Base-by-base conservation (phyloP, 2,329 filamentous ascomycete species). In the Coniella vitis region DNA sequence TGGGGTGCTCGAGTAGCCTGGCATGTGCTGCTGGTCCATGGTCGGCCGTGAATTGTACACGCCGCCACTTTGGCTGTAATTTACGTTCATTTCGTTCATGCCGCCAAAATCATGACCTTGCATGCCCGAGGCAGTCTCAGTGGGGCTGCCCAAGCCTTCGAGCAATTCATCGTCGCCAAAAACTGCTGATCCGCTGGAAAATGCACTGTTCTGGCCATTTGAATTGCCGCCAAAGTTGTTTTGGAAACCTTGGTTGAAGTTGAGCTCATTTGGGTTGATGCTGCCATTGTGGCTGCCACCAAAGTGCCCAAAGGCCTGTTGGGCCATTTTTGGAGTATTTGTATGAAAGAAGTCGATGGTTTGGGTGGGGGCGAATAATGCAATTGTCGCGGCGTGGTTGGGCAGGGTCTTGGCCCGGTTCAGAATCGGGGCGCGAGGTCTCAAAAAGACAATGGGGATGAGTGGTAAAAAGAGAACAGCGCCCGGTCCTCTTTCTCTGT, bases 151-250 rank as follows among this genome's bases (percentile, higher is more conserved):
- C 8, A 91, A 74, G 32, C 79, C 79, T 56, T 95, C 90, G 40
- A 91, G 76, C 40, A 97, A 74, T 63, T 96, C 91, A 55, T 96
- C 91, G 56, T 95, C 91, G 54, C 81, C 84, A 56, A 95, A 90
- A 36, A 85, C 78, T 10, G 87, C 86, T 53, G 84, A 86, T 51
- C 85, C 86, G 57, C 83, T 83, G 39, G 85, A 84, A 70, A 90
- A 95, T 64, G 79, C 84, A 50, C 81, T 83, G 29, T 78, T 75
- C 56, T 83, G 73, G 61, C 78, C 84, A 60, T 66, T 72, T 20
- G 70, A 69, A 55, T 69, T 70, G 20, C 75, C 70, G 49, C 69
- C 71, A 60, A 76, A 83, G 59, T 75, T 78, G 65, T 84, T 82
- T 58, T 76, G 74, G 58, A 81, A 87, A 1, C 79, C 76, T 34